Evolutionary conservation across 1,139 yeast species (phyloP), one percentile per base, ranked within the genome.

Genomic region (Zygosaccharomyces pseudobailii): DNA sequence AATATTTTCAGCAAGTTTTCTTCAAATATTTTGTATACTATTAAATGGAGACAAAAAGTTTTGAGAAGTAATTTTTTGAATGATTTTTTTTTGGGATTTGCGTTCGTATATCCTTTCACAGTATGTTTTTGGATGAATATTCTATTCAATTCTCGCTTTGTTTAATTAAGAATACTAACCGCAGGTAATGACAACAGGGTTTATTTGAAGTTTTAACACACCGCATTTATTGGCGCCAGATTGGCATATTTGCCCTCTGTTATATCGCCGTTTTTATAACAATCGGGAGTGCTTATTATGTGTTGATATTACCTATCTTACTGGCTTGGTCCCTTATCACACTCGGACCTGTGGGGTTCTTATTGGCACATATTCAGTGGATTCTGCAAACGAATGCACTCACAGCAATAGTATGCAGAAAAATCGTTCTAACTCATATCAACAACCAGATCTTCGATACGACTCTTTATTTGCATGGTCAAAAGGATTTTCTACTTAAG

Each of bases 331-430:
- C 59, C 2, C 38, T 58, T 3, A 19, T 58, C 17, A 35, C 58
- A 3, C 45, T 61, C 23, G 67, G 67, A 1, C 65, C 65, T 3
- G 27, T 62, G 24, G 66, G 67, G n/a, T 36, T 57, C 7, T 30
- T 59, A 3, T 41, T 61, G 30, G 58, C 57, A 19, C 59, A 58
- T 33, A 41, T 60, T 6, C 63, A 63, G 45, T 58, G 63, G 57
- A 13, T 61, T 3, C 27, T 61, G n/a, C 53, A 59, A 33, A 54
- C 65, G 0, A 61, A 58, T 47, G 52, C 61, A 4, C 33, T 62
- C 2, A 54, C 67, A 1, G 47, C 55, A 13, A 38, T 53, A 7
- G 44, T 62, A 24, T 55, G 58, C 19, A 55, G 57, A 36, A 52
- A 55, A 19, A 39, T 63, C 25, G 34, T 62, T 5, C 43, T 62